phyloP scores from a whole-genome alignment of 108 stramenopile genomes.

The Cyclotella baltica region DNA sequence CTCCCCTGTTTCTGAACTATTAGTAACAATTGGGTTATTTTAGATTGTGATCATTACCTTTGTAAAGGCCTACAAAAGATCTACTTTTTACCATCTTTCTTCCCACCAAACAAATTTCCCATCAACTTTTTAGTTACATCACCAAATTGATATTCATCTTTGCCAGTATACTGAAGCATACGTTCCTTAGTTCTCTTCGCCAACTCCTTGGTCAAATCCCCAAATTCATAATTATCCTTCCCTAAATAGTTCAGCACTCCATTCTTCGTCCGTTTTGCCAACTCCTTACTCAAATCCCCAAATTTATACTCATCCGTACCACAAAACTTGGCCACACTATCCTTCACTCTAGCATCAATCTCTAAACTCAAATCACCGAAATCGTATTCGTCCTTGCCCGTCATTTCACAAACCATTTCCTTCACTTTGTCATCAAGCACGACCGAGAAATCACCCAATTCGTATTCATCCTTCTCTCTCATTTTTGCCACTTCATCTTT shows the following conservation, averaged over 20 bases:
- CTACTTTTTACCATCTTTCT: constrained; percentile 35
- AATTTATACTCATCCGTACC: constrained; percentile 80
- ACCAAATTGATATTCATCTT: constrained; percentile 74
- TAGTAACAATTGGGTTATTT: no score
- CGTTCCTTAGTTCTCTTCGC: constrained; percentile 76
- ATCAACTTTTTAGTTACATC: constrained; percentile 80
- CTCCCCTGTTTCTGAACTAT: no score
- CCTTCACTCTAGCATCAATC: constrained; percentile 68
- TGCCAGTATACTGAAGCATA: constrained; percentile 71
- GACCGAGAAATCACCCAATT: constrained; percentile 78
- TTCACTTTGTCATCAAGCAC: constrained; percentile 75
- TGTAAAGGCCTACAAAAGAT: no score
- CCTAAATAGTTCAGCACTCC: constrained; percentile 81
- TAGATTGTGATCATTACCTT: no score
- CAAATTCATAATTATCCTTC: constrained; percentile 73
- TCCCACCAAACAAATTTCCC: constrained; percentile 65
- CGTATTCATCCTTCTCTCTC: constrained; percentile 59
- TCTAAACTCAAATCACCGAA: constrained; percentile 76
- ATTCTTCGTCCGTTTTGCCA: constrained; percentile 61
- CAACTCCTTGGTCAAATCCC: constrained; percentile 51
- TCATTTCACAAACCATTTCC: constrained; percentile 68
- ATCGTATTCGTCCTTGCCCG: constrained; percentile 82
- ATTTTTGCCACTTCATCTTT: constrained; percentile 77
- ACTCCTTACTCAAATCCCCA: constrained; percentile 68
- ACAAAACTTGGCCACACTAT: constrained; percentile 66